These are phyloP conservation scores for Sporopachydermia lactativora DNA, from an alignment of 805 yeast species.

Conservation along the genomic window DNA sequence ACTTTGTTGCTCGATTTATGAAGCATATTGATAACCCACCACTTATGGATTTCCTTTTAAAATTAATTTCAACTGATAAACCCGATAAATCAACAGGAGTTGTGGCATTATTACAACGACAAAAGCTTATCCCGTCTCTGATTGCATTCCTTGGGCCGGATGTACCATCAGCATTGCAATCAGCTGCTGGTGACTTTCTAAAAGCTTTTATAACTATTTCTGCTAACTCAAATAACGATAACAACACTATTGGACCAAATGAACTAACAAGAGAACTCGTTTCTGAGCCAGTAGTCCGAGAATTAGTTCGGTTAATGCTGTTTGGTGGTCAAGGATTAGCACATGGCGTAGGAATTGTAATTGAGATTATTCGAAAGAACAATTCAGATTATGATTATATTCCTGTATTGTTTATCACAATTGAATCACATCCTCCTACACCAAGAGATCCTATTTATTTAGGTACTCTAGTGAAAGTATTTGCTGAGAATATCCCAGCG, in stretches of 20 bases:
- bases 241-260: conserved; percentile 91
- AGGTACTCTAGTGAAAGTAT: conserved; percentile 70
- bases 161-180: conserved; percentile 57
- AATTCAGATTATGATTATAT: conserved; percentile 90
- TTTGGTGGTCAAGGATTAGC: conserved; percentile 63
- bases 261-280: conserved; percentile 86
- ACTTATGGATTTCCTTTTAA: conserved; percentile 79
- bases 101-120: conserved; percentile 59
- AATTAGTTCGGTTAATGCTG: conserved; percentile 65
- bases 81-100: conserved; percentile 83
- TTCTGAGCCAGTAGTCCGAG: conserved; percentile 50
- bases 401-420: conserved; percentile 68
- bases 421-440: conserved; percentile 85
- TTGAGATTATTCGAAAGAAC: conserved; percentile 88
- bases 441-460: conserved; percentile 86
- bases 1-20: conserved; percentile 67
- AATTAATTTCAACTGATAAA: conserved; percentile 86
- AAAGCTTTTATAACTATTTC: conserved; percentile 90
- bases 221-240: conserved; percentile 81
- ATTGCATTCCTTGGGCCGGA: conserved; percentile 58
- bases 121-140: conserved; percentile 58
- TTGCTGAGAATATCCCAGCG: conserved; percentile 58
- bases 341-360: conserved; percentile 88
- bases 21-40: conserved; percentile 87
- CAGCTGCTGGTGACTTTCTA: conserved; percentile 90